phyloP scores from a whole-genome alignment of 176 grass and related monocot species.

The Metroxylon sagu region DNA sequence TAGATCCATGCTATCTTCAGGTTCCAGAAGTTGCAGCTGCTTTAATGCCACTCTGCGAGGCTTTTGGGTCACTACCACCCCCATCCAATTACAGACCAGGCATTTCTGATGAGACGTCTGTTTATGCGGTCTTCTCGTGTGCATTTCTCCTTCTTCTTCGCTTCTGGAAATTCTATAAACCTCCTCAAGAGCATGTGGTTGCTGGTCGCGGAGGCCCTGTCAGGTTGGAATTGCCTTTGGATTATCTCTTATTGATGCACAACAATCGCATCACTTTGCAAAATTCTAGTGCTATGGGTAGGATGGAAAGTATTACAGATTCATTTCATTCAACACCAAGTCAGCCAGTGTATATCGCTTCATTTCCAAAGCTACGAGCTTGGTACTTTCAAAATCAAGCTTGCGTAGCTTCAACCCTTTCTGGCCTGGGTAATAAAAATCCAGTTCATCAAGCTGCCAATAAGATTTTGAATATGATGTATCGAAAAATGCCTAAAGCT shows the following conservation, averaged over 20 bases:
- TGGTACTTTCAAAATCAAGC: conserved; percentile 17
- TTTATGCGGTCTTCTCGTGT: conserved; percentile 9
- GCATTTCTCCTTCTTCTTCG: conserved; percentile 17
- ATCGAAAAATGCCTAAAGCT: conserved; percentile 14
- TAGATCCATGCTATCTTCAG: neutral
- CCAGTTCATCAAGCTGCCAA: conserved; percentile 3
- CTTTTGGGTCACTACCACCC: conserved; percentile 8
- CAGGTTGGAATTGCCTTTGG: neutral
- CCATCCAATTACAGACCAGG: neutral
- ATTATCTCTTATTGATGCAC: conserved; percentile 8
- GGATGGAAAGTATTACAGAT: neutral
- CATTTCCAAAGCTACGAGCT: conserved; percentile 11
- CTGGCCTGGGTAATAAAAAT: conserved; percentile 5
- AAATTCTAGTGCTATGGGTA: too few relatives aligned
- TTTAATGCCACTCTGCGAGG: conserved; percentile 12
- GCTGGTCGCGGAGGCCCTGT: conserved; percentile 6
- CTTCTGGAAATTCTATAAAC: conserved; percentile 7
- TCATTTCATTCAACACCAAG: neutral
- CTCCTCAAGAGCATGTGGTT: neutral
- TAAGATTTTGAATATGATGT: conserved; percentile 27
- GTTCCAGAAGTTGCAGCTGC: conserved; percentile 14
- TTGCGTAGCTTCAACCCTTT: conserved; percentile 9
- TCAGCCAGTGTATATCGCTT: conserved; percentile 6
- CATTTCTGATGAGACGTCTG: neutral
- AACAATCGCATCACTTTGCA: conserved; percentile 1